Evolutionary conservation across 805 yeast genomes (phyloP), one percentile per base, ranked within the genome.

Genomic region (Sugiyamaella marilandica): DNA sequence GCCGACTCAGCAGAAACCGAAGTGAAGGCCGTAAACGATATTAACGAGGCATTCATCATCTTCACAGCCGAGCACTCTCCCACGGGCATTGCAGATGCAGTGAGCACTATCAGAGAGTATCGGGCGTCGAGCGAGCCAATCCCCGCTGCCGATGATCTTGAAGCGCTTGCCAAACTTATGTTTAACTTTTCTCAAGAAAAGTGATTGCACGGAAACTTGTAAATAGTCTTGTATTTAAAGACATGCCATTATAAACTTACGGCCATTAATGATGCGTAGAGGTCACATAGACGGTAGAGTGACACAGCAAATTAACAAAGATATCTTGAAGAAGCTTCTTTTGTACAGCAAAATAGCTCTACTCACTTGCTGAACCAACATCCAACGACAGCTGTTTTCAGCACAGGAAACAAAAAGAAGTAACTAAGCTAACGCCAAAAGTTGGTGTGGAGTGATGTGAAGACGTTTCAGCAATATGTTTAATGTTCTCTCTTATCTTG

Each of bases 11-110:
- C 68, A 67, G 47, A 69, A 41, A 31, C 58, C 45, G 26, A 48
- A 45, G 49, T 59, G 45, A 8, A 55, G 50, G 19, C 60, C 67
- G 46, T 61, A 41, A 32, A 58, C 24, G 71, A 69, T 54, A 59
- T 69, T 26, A 70, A 78, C 53, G 82, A 79, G 62, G 77, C 80
- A 7, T 76, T 75, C 56, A 64, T 77, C 19, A 49, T 78, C 45
- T 79, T 77, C 65, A 71, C 74, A 9, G 71, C 79, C 21, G 80
- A 75, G 57, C 69, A 75, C 53, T 65, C 69, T 10, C 67, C 70
- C 19, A 67, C 69, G 46, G 74, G 75, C 33, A 63, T 77, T 10
- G 61, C 60, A 10, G 75, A 71, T 45, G 76, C 78, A 19, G 60
- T 75, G 33, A 63, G 64, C 14, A 67, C 73, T 7, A 70, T 85